phyloP scores from a whole-genome alignment of 768 basidiomycete species.

The Trametes meyenii region DNA sequence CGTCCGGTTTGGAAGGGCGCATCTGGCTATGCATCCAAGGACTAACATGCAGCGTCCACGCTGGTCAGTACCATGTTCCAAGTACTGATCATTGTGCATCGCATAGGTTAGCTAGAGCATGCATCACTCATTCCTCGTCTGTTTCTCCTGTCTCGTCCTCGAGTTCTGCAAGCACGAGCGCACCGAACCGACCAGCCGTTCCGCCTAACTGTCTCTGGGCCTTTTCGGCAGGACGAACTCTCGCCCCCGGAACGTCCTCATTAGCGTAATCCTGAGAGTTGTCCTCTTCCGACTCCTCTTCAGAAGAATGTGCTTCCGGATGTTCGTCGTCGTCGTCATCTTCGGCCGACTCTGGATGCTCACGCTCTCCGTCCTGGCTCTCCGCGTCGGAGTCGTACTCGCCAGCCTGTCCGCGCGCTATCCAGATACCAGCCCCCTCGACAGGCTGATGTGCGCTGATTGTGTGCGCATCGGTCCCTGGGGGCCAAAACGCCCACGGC shows the following conservation, averaged over 20 bases:
- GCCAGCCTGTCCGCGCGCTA: slow-evolving; percentile 36
- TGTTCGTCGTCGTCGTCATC: slow-evolving; percentile 25
- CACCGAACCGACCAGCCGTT: slow-evolving; percentile 39
- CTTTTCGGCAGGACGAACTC: too few relatives aligned
- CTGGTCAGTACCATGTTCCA: too few relatives aligned
- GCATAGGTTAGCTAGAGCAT: too few relatives aligned
- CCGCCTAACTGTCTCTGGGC: too few relatives aligned
- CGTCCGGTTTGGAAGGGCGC: too few relatives aligned
- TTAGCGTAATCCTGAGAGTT: neutral
- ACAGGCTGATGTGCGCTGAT: slow-evolving; percentile 33
- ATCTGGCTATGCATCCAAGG: too few relatives aligned
- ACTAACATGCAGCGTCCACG: too few relatives aligned
- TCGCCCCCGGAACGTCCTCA: too few relatives aligned
- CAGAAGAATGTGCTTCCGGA: slow-evolving; percentile 10
- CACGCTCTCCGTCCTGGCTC: slow-evolving; percentile 27
- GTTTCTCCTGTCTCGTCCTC: too few relatives aligned
- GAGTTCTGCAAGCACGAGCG: slow-evolving; percentile 35
- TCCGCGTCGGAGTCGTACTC: slow-evolving; percentile 14
- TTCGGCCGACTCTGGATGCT: slow-evolving; percentile 19
- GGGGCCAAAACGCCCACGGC: slow-evolving; percentile 89
- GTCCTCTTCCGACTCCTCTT: slow-evolving; percentile 4
- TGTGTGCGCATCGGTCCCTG: slow-evolving; percentile 40
- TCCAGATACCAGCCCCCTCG: slow-evolving; percentile 58
- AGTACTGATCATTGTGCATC: too few relatives aligned
- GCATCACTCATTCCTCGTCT: too few relatives aligned